Conservation (phyloP, 129 eudicot species). For the Heracleum sosnowskyi region DNA sequence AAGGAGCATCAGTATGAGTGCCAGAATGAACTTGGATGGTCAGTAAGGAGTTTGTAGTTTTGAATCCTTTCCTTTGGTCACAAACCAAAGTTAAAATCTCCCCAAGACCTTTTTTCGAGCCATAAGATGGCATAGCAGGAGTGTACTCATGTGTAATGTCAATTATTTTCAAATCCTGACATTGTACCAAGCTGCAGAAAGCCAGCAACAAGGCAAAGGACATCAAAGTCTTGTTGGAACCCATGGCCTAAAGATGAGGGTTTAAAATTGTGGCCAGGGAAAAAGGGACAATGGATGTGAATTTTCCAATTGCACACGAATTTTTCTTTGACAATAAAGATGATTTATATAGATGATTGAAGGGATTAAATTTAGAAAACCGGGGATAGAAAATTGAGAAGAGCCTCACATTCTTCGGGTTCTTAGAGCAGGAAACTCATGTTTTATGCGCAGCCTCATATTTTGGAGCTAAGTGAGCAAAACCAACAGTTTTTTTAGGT, state of each 20-base stretch:
- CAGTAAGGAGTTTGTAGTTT: constrained; percentile 41
- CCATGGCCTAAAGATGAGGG: not conserved
- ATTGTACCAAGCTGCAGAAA: not conserved
- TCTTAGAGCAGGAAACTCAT: not conserved
- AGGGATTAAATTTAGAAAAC: not conserved
- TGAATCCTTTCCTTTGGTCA: constrained; percentile 35
- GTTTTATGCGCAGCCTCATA: not conserved
- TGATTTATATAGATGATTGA: not conserved
- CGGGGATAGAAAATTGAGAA: not conserved
- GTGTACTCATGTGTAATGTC: constrained; percentile 40
- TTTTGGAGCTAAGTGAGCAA: not conserved
- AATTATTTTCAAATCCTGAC: constrained; percentile 21
- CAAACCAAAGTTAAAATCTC: constrained; percentile 22
- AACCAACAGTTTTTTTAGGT: not conserved
- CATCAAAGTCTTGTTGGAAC: not conserved
- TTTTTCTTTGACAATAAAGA: not conserved
- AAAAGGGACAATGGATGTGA: not conserved
- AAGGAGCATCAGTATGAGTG: constrained; percentile 52
- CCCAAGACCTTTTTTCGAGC: constrained; percentile 29
- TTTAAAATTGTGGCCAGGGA: not conserved
- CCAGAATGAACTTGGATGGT: constrained; percentile 43
- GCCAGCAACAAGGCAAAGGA: constrained; percentile 2
- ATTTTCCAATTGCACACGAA: not conserved
- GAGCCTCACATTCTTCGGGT: not conserved
- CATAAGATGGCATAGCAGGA: constrained; percentile 36